Evolutionary conservation across 305 asterid genomes (phyloP), one percentile per base, ranked within the genome.

Genomic region (Salvia sclarea): DNA sequence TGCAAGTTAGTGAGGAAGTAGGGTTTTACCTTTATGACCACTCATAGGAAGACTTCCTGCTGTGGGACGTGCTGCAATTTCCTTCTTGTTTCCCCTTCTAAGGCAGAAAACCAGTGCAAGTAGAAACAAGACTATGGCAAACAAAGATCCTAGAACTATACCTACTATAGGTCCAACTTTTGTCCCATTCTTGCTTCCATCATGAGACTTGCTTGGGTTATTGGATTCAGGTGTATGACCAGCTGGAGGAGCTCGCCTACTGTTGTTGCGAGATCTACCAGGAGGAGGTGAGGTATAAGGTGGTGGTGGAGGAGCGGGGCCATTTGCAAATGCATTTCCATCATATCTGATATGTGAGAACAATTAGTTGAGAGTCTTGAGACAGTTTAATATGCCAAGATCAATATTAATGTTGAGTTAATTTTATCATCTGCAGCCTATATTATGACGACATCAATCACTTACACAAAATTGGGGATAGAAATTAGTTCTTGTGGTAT

Each of bases 281-380:
- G 90, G 91, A 70, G 97, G 97, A 52, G 99, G 96, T 35, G 99
- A 70, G 67, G 91, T 81, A 66, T 79, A 84, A 49, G 96, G 96
- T 30, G 96, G 96, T 22, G 96, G 96, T 41, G 96, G 93, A 71
- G 98, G 97, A 79, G 98, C 97, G 10, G 95, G 98, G 66, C 91
- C 88, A 76, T 89, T 89, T 66, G 85, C 55, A 75, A 94, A 94
- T 64, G 87, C 41, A 73, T 94, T 94, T 37, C 99, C 99, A 65
- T 68, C 75, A 20, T 82, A 87, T 77, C 99, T 94, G 89, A 70
- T 80, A 69, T n/a, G 70, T 59, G 69, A 61, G 61, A 74, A 67
- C 54, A 43, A 71, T 71, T 49, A 68, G 28, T 61, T 56, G 71
- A n/a, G n/a, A n/a, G n/a, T n/a, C n/a, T n/a, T n/a, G n/a, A 79